phyloP scores from a whole-genome alignment of 306 rosid genomes.

The Abrus precatorius region DNA sequence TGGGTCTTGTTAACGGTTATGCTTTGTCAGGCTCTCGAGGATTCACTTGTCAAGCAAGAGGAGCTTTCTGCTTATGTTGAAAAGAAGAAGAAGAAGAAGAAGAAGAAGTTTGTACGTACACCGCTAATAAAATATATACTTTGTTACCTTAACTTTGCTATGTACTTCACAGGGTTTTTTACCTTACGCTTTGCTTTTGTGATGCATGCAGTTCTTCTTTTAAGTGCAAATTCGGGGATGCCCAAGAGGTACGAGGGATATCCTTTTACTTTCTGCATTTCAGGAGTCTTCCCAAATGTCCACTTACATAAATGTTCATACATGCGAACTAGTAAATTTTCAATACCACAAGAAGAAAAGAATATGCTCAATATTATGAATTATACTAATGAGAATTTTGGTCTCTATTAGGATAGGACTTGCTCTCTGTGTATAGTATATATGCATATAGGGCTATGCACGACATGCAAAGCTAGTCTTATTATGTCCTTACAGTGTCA shows the following conservation, averaged over 20 bases:
- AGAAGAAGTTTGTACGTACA: slow-evolving; percentile 55
- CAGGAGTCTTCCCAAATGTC: slow-evolving; percentile 52
- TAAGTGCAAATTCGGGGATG: slow-evolving; percentile 41
- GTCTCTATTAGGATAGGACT: slow-evolving; percentile 45
- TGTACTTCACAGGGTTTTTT: not conserved
- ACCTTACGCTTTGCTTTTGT: slow-evolving; percentile 32
- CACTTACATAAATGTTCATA: slow-evolving; percentile 51
- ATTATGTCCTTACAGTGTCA: slow-evolving; percentile 36
- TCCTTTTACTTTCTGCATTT: slow-evolving; percentile 37
- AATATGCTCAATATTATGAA: slow-evolving; percentile 46
- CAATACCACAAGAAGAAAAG: slow-evolving; percentile 43
- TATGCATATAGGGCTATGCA: slow-evolving; percentile 16
- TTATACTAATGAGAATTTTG: slow-evolving; percentile 46
- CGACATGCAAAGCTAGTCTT: slow-evolving; percentile 40
- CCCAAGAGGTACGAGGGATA: slow-evolving; percentile 33
- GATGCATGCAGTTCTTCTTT: slow-evolving; percentile 54
- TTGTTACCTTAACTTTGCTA: not conserved
- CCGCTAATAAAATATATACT: slow-evolving; percentile 9
- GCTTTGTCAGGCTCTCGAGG: slow-evolving; percentile 72
- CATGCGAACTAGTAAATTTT: slow-evolving; percentile 44
- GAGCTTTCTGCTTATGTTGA: slow-evolving; percentile 77
- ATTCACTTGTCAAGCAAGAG: slow-evolving; percentile 67
- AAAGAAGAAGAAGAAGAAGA: slow-evolving; percentile 66
- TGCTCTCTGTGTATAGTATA: slow-evolving; percentile 27
- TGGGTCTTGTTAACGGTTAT: not conserved